Evolutionary conservation across 257 asterid species (phyloP).

Genomic region (Solanum chaucha): DNA sequence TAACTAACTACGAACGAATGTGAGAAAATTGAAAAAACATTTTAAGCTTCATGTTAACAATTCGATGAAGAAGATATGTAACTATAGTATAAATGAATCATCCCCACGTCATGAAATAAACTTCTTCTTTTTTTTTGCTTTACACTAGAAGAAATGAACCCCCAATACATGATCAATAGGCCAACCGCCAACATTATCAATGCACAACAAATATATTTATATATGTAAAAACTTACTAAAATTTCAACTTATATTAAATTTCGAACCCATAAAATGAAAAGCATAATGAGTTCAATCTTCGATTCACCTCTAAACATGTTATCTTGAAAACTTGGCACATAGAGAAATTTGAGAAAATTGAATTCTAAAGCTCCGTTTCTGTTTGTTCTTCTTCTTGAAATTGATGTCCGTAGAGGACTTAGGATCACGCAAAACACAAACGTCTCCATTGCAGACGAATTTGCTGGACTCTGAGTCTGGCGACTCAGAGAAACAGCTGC

Average conservation of each 20-base stretch:
- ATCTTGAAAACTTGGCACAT: background rate
- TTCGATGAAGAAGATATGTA: background rate
- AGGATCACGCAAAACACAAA: background rate
- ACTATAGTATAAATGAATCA: background rate
- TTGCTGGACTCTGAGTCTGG: background rate
- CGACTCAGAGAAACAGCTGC: background rate
- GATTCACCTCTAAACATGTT: background rate
- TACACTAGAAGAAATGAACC: background rate
- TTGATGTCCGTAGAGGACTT: background rate
- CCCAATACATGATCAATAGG: no score
- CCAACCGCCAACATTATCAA: no score
- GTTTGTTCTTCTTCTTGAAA: background rate
- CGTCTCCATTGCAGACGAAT: background rate
- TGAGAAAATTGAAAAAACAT: no score
- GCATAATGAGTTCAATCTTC: background rate
- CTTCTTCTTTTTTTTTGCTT: background rate
- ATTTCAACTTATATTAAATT: background rate
- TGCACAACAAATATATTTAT: no score
- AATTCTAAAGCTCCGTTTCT: background rate
- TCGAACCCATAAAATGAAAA: background rate
- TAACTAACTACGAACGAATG: no score
- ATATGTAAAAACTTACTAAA: no score
- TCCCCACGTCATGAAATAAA: background rate
- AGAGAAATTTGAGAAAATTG: background rate
- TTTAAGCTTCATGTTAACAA: background rate